Conservation (phyloP, 768 basidiomycete species). For the Hysterangium stoloniferum region DNA sequence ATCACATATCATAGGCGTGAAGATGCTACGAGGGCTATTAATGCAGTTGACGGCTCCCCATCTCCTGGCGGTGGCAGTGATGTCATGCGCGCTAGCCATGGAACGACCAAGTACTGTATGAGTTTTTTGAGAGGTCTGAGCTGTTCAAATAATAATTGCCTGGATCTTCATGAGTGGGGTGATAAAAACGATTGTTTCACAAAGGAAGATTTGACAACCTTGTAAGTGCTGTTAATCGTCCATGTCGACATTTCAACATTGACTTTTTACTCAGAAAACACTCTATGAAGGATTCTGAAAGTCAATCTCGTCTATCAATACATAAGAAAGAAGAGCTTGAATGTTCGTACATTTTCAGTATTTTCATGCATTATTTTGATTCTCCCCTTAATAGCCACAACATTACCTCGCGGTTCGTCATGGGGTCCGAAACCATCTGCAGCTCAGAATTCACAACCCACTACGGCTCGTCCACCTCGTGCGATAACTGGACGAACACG, state of each 20-base stretch:
- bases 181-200: constrained; percentile 98
- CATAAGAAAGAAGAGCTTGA: constrained; percentile 58
- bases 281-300: constrained; percentile 86
- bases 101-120: constrained; percentile 98
- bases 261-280: constrained; percentile 56
- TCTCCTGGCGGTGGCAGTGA: constrained; percentile 88
- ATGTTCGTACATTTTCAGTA: constrained; percentile 7
- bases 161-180: constrained; percentile 97
- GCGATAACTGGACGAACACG: not conserved
- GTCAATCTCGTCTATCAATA: constrained; percentile 41
- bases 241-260: constrained; percentile 3
- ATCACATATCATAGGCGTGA: constrained; percentile 93
- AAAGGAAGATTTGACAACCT: constrained; percentile 88
- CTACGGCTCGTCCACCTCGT: not conserved
- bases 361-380: not conserved
- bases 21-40: constrained; percentile 89
- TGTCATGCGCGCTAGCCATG: constrained; percentile 87
- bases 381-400: not conserved
- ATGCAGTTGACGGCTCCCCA: constrained; percentile 85
- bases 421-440: constrained; percentile 9
- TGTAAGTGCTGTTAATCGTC: constrained; percentile 42
- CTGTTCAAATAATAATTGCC: constrained; percentile 85
- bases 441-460: constrained; percentile 2
- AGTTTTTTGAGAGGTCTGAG: constrained; percentile 77
- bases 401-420: constrained; percentile 3